Percentiles rank a stretch among this genome's conserved stretches.
Evolutionary conservation across 208 protist species (phyloP).

Genomic region (Trichomonas gallinae): DNA sequence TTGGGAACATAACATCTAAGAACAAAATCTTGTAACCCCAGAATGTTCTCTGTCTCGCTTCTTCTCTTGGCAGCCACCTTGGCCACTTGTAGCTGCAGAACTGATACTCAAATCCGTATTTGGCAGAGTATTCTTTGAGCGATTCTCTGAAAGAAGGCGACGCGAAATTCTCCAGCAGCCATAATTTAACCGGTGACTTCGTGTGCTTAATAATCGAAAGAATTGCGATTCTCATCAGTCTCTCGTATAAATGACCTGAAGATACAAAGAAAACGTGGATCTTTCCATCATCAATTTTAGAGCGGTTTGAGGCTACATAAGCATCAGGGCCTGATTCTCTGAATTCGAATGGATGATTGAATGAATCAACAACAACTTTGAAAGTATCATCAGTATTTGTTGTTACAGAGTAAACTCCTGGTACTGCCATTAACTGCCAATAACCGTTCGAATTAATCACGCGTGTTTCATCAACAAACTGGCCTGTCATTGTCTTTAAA

Average conservation of each 20-base stretch:
- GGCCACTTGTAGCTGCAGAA: conserved; percentile 96
- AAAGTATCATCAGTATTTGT: background rate
- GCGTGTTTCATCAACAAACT: background rate
- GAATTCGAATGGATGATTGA: background rate
- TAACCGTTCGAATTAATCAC: background rate
- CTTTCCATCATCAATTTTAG: background rate
- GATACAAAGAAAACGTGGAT: background rate
- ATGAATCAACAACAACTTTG: background rate
- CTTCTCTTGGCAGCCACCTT: conserved; percentile 75
- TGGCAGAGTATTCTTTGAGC: conserved; percentile 55
- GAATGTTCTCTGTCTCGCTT: conserved; percentile 91
- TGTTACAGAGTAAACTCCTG: background rate
- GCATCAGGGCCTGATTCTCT: background rate
- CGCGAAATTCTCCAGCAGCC: conserved; percentile 89
- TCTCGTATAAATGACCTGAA: background rate
- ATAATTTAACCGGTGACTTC: conserved; percentile 79
- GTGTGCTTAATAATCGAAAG: background rate
- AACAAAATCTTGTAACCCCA: conserved; percentile 99
- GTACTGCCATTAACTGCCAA: background rate
- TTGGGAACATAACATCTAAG: conserved; percentile 94
- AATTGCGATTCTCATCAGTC: background rate
- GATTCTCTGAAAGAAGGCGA: conserved; percentile 76
- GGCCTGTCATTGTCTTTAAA: background rate
- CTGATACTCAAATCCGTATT: conserved; percentile 68
- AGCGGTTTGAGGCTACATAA: background rate